phyloP scores from a whole-genome alignment of 257 asterid genomes.

The Solanum pinnatisectum region DNA sequence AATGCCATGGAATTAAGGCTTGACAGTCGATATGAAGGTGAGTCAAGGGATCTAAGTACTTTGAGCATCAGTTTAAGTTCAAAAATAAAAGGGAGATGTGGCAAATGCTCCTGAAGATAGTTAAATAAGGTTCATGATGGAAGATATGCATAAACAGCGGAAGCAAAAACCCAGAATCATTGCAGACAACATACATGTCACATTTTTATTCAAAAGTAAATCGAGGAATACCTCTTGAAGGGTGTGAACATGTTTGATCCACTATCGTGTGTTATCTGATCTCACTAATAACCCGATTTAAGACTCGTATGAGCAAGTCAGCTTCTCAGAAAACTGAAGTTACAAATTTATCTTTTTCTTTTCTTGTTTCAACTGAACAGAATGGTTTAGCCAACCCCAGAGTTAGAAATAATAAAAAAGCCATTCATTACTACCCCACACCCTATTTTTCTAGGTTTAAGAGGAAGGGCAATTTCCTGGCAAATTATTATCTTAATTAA shows the following conservation, averaged over 20 bases:
- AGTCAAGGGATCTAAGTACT: background rate
- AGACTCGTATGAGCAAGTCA: background rate
- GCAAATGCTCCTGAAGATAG: background rate
- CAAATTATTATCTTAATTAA: background rate
- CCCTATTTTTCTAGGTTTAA: too few relatives aligned
- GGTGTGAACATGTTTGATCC: background rate
- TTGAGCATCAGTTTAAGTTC: too few relatives aligned
- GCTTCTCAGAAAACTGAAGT: background rate
- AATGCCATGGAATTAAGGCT: background rate
- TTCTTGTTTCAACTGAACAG: background rate
- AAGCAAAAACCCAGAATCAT: background rate
- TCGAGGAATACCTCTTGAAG: background rate
- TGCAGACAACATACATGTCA: background rate
- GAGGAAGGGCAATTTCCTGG: background rate
- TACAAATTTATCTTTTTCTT: background rate
- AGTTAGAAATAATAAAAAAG: too few relatives aligned
- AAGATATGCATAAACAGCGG: background rate
- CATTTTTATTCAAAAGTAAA: background rate
- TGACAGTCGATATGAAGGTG: background rate
- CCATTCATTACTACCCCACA: too few relatives aligned
- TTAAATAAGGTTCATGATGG: slow-evolving; percentile 15
- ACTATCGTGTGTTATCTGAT: background rate
- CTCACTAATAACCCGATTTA: too few relatives aligned
- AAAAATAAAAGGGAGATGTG: background rate
- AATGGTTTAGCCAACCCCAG: too few relatives aligned